Conservation (phyloP, 83 land plant genomes). For the Thuja plicata region DNA sequence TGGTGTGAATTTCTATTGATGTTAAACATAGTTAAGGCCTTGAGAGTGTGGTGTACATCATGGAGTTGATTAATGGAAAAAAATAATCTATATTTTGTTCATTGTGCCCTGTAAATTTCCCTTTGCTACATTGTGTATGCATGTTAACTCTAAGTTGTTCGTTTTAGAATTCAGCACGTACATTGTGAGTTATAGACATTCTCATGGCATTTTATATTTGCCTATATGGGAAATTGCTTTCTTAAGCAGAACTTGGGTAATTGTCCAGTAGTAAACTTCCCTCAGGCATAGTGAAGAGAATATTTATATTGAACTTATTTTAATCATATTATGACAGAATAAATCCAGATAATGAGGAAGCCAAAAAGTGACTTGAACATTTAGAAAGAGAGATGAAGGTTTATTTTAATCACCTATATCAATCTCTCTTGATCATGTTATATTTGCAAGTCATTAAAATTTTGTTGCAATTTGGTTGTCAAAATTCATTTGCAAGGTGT, state of each 20-base stretch:
- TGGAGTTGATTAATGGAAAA: too few species aligned
- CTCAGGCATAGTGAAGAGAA: too few species aligned
- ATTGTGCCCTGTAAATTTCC: neutral
- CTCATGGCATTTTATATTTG: neutral
- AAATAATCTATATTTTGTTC: too few species aligned
- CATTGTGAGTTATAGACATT: neutral
- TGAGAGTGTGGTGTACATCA: neutral
- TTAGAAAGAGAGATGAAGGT: slow-evolving; percentile 98
- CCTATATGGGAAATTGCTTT: neutral
- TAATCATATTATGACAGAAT: slow-evolving; percentile 45
- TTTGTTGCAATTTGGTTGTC: too few species aligned
- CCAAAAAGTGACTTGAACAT: slow-evolving; percentile 89
- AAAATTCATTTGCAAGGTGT: too few species aligned
- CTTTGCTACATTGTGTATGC: too few species aligned
- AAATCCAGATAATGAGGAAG: slow-evolving; percentile 89
- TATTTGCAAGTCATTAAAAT: too few species aligned
- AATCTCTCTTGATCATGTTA: too few species aligned
- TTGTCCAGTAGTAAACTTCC: too few species aligned
- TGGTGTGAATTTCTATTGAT: too few species aligned
- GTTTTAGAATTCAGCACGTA: neutral
- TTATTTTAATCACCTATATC: neutral
- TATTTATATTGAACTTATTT: neutral
- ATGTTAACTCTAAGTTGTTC: too few species aligned
- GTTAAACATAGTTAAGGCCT: too few species aligned
- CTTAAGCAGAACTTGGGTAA: neutral